These are phyloP conservation scores for Orychophragmus violaceus DNA, from an alignment of 345 rosid genomes.

Conservation along the genomic window DNA sequence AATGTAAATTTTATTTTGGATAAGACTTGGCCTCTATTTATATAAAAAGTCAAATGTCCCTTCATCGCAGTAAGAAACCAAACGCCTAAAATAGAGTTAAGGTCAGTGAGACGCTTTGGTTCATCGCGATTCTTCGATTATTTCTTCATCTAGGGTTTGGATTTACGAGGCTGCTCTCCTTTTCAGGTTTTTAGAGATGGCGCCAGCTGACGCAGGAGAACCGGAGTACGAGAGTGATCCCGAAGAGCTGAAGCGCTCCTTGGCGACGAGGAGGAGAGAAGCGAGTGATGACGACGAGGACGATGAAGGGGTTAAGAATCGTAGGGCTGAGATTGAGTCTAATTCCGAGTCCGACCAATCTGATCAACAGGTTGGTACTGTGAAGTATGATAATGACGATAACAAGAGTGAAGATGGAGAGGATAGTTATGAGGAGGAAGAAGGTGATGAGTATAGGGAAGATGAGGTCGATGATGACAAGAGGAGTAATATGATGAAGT, in stretches of 20 bases:
- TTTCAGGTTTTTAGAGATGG: slow-evolving; percentile 27
- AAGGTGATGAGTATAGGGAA: slow-evolving; percentile 26
- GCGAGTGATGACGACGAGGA: slow-evolving; percentile 82
- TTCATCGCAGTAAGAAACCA: too few relatives aligned
- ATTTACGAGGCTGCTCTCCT: not conserved
- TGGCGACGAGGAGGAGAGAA: slow-evolving; percentile 64
- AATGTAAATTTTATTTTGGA: too few relatives aligned
- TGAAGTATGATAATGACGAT: slow-evolving; percentile 35
- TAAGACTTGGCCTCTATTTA: too few relatives aligned
- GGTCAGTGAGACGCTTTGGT: too few relatives aligned
- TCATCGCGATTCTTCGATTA: not conserved
- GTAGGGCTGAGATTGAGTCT: slow-evolving; percentile 38
- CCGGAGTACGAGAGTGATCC: slow-evolving; percentile 90
- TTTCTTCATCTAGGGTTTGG: slow-evolving; percentile 8
- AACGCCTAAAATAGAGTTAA: too few relatives aligned
- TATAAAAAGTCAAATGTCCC: too few relatives aligned
- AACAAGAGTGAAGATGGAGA: slow-evolving; percentile 33
- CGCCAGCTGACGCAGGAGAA: slow-evolving; percentile 45
- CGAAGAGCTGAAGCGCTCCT: slow-evolving; percentile 64
- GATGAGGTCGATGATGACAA: slow-evolving; percentile 23
- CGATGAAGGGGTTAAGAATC: slow-evolving; percentile 25
- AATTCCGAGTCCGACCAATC: slow-evolving; percentile 76
- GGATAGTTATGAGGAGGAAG: slow-evolving; percentile 32
- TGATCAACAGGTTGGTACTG: slow-evolving; percentile 49
- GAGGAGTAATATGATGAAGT: slow-evolving; percentile 25